Evolutionary conservation across 1,284 basidiomycete genomes (phyloP).

Genomic region (Moesziomyces antarcticus): DNA sequence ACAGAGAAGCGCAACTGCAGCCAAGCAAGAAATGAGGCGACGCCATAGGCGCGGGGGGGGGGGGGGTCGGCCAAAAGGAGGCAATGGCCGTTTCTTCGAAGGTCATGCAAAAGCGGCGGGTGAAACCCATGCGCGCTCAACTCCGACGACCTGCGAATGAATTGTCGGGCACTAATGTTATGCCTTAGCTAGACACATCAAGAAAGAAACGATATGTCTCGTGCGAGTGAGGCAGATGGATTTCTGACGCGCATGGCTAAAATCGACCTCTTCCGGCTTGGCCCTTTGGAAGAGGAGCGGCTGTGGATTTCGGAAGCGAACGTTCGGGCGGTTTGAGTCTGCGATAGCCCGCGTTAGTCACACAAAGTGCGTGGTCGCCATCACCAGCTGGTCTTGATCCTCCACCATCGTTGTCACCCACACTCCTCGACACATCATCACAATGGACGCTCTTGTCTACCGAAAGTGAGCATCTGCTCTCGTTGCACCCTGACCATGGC

Average conservation of each 20-base stretch:
- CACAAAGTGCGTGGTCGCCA: slow-evolving; percentile 14
- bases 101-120: slow-evolving; percentile 1
- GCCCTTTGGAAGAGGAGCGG: slow-evolving; percentile 2
- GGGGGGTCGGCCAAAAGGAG: too few species aligned
- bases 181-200: too few species aligned
- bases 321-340: slow-evolving; percentile 1
- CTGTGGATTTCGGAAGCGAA: slow-evolving; percentile 31
- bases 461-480: slow-evolving; percentile 42
- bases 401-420: slow-evolving; percentile 28
- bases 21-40: neutral
- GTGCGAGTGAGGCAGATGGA: slow-evolving; percentile 5
- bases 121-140: neutral
- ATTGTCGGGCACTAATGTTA: too few species aligned
- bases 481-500: neutral
- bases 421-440: slow-evolving; percentile 15
- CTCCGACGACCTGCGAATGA: too few species aligned
- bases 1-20: neutral
- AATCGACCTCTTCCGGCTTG: slow-evolving; percentile 24
- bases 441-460: slow-evolving; percentile 60
- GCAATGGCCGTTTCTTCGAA: slow-evolving; percentile 5
- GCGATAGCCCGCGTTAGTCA: neutral
- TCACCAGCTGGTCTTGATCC: neutral
- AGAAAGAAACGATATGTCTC: too few species aligned
- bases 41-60: too few species aligned
- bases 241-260: slow-evolving; percentile 1